Base-by-base conservation (phyloP, 2,329 filamentous ascomycete species). In the Botrytis sinoallii region DNA sequence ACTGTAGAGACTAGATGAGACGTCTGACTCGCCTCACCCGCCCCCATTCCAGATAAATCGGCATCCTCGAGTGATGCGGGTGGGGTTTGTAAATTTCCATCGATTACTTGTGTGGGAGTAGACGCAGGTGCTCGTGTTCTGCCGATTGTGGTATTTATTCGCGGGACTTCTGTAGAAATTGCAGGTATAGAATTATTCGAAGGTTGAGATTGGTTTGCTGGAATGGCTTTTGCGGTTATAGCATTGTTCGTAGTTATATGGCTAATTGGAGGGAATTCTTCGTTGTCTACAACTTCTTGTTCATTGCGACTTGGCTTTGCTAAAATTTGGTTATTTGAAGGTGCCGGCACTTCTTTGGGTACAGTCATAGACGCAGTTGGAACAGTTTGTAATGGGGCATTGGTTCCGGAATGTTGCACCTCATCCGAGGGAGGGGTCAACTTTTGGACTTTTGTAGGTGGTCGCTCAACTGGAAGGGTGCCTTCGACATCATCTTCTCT, bases 1-100 rank as follows among this genome's bases (percentile, higher is more conserved):
- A 75, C 79, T 42, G 76, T 75, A 20, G 74, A 75, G 20, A 80
- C 75, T 67, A 78, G 69, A 48, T 78, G 75, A 42, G 77, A 76
- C 20, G 64, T 57, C 66, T 75, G 73, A 12, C 20, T 73, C 10
- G 52, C 71, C 46, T 69, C 71, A 32, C 64, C 65, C 3, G 71
- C 52, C 40, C 71, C 42, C 55, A 69, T 52, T 14, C 55, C 25
- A 42, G 71, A 73, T 29, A 71, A 32, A 66, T 71, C 70, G 3
- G 16, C 20, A n/a, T 73, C 71, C 25, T 69, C 71, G 6, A 35
- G 20, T 4, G 52, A 67, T 32, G 25, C 35, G n/a, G n/a, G 57
- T 25, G 40, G 22, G 29, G 55, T 38, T 59, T 71, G 59, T 29
- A 25, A 18, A 25, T 20, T 22, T 22, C 8, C 44, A 42, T 8